A percentile compares a stretch with the other conserved stretches of the same genome.
These are phyloP conservation scores for Chaetoceros muelleri DNA, from an alignment of 108 stramenopile genomes.

Conservation along the genomic window DNA sequence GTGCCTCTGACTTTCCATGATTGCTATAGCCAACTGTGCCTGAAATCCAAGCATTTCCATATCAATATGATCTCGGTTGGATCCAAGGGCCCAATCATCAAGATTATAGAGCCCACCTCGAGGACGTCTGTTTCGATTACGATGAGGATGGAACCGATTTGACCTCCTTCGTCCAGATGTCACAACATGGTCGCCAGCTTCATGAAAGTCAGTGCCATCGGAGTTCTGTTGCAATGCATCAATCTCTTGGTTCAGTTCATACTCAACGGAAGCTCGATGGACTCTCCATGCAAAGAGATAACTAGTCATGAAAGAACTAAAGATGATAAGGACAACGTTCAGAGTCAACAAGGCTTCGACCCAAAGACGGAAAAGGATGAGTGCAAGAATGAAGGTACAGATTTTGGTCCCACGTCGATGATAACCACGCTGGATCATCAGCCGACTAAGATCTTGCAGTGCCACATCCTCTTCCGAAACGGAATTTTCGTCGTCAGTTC, in stretches of 20 bases:
- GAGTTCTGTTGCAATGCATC: too few relatives aligned
- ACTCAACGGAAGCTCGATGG: slow-evolving; percentile 13
- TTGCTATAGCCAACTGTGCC: slow-evolving; percentile 83
- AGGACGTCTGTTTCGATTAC: background rate
- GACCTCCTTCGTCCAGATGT: background rate
- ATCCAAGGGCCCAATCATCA: slow-evolving; percentile 1
- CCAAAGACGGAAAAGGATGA: slow-evolving; percentile 36
- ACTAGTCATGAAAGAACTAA: slow-evolving; percentile 18
- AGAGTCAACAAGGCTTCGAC: too few relatives aligned
- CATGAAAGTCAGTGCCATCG: slow-evolving; percentile 13
- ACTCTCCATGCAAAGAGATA: slow-evolving; percentile 24
- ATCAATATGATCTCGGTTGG: slow-evolving; percentile 27
- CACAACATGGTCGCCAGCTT: slow-evolving; percentile 1
- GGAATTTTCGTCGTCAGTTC: too few relatives aligned
- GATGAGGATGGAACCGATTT: background rate
- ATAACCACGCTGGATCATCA: background rate
- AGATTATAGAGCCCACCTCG: background rate
- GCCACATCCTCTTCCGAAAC: background rate
- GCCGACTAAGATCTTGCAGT: background rate
- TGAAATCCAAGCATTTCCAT: slow-evolving; percentile 73
- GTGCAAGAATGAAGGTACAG: slow-evolving; percentile 19
- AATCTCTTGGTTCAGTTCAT: too few relatives aligned
- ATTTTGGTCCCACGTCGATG: slow-evolving; percentile 1
- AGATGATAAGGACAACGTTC: slow-evolving; percentile 17
- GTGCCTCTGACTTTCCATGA: slow-evolving; percentile 76